These are phyloP conservation scores for Mycena rebaudengoi DNA, from an alignment of 768 basidiomycete genomes.

Conservation along the genomic window DNA sequence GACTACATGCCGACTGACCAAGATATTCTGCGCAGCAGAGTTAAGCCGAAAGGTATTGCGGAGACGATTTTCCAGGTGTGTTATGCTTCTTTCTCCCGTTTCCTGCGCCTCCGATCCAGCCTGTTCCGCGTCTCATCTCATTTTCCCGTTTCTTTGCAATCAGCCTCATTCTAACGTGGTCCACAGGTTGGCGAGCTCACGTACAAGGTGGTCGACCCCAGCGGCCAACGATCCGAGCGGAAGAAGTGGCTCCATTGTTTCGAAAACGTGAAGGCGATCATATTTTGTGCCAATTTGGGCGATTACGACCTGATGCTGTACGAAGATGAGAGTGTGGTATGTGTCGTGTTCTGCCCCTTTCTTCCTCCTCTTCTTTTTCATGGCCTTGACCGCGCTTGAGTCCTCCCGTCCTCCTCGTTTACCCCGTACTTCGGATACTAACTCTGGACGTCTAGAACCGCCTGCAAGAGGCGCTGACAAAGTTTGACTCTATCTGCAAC, in stretches of 20 bases:
- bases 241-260: conserved; percentile 98
- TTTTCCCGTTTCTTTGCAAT: no score
- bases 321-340: conserved; percentile 97
- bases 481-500: conserved; percentile 98
- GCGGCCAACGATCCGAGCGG: conserved; percentile 87
- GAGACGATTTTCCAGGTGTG: conserved; percentile 88
- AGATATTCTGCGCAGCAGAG: conserved; percentile 92
- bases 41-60: conserved; percentile 97
- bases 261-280: conserved; percentile 92
- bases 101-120: no score
- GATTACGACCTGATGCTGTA: conserved; percentile 99
- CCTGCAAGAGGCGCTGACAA: conserved; percentile 95
- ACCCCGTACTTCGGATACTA: no score
- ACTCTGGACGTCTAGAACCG: conserved; percentile 71
- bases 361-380: neutral
- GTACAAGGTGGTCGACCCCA: conserved; percentile 92
- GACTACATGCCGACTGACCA: conserved; percentile 92
- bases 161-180: no score
- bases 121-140: no score
- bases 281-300: conserved; percentile 92
- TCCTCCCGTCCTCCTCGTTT: no score
- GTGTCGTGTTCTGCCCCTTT: conserved; percentile 69
- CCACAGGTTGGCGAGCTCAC: conserved; percentile 91
- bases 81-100: neutral
- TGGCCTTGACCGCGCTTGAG: no score